These are phyloP conservation scores for Pleurostoma richardsiae DNA, from an alignment of 2,329 filamentous ascomycete species.

Conservation along the genomic window DNA sequence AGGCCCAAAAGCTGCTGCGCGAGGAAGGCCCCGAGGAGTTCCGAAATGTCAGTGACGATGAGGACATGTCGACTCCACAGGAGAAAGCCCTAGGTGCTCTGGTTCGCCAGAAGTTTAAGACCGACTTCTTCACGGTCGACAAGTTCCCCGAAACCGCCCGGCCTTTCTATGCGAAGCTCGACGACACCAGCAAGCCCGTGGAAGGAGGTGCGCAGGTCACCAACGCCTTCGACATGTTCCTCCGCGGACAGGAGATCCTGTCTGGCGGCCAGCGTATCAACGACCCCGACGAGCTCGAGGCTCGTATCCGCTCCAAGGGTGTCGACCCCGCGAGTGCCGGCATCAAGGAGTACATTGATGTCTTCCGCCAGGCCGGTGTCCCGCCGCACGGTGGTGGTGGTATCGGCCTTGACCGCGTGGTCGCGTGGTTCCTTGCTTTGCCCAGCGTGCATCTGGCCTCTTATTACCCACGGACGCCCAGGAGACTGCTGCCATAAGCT, in stretches of 20 bases:
- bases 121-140: constrained; percentile 95
- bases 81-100: constrained; percentile 86
- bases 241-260: constrained; percentile 88
- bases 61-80: constrained; percentile 76
- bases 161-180: constrained; percentile 88
- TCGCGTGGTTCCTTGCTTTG: constrained; percentile 58
- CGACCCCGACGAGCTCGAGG: constrained; percentile 68
- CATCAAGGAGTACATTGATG: constrained; percentile 88
- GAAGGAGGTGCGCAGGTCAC: constrained; percentile 46
- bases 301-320: constrained; percentile 72
- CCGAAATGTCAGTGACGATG: constrained; percentile 65
- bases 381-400: constrained; percentile 89
- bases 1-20: constrained; percentile 72
- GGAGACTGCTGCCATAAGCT: constrained; percentile 47
- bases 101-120: constrained; percentile 82
- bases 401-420: constrained; percentile 83
- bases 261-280: constrained; percentile 91
- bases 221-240: constrained; percentile 76
- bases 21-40: constrained; percentile 66
- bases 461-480: constrained; percentile 56
- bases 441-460: constrained; percentile 54
- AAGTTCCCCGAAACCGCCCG: constrained; percentile 88
- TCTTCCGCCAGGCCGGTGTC: constrained; percentile 74
- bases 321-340: constrained; percentile 68
- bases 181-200: constrained; percentile 45